Conservation (phyloP, 192 early-diverging fungal species). For the Coemansia sp. region DNA sequence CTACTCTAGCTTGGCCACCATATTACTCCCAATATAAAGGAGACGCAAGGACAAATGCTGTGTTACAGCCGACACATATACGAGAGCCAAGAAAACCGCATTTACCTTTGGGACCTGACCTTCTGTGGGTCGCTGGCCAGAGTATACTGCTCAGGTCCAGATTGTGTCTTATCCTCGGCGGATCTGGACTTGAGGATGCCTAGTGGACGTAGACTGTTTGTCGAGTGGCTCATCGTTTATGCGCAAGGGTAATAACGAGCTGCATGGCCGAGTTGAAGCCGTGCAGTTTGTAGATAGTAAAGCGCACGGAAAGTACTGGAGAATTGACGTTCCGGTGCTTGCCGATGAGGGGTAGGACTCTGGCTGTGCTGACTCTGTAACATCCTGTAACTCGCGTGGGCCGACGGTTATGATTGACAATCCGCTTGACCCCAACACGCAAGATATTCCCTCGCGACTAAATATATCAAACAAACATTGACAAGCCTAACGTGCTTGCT, state of each 20-base stretch:
- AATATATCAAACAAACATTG: not conserved
- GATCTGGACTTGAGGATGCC: not conserved
- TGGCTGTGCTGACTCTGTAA: not conserved
- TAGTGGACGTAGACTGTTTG: not conserved
- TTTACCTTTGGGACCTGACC: not conserved
- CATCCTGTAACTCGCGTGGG: not conserved
- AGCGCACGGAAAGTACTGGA: not conserved
- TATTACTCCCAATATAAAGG: not conserved
- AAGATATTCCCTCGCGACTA: not conserved
- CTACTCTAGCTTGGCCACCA: no score
- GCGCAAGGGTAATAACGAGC: not conserved
- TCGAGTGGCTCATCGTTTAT: conserved; percentile 11
- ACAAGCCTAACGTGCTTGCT: conserved; percentile 3
- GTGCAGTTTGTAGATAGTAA: not conserved
- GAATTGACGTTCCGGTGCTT: not conserved
- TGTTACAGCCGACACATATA: conserved; percentile 5
- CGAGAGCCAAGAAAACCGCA: not conserved
- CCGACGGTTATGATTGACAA: not conserved
- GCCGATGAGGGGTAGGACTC: not conserved
- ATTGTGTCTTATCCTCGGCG: not conserved
- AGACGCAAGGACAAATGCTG: not conserved
- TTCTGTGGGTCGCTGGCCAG: not conserved
- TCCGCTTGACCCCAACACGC: conserved; percentile 8
- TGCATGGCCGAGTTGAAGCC: no score
- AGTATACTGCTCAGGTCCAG: not conserved